Base-by-base conservation (phyloP, 305 asterid genomes). In the Fraxinus dipetala region DNA sequence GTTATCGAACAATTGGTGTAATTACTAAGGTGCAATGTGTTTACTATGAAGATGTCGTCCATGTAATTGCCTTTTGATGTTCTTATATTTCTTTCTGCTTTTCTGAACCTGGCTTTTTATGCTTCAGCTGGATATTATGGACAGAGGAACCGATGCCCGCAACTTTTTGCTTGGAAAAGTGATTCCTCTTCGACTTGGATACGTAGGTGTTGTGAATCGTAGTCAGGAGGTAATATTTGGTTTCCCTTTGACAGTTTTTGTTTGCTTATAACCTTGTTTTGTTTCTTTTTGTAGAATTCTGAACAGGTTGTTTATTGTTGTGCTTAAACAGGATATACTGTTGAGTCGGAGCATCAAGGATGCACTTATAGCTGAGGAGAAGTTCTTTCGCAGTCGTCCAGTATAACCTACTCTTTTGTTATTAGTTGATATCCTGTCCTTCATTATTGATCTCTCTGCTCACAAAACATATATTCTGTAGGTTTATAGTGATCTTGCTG, bases 131-230 rank as follows among this genome's bases (percentile, higher is more conserved):
- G 89, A 87, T 75, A 82, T 87, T 48, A 87, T 87, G 89, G 89
- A 87, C 82, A 78, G 73, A 75, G 90, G 90, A 18, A 87, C 90
- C 9, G 86, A 87, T 48, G 88, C 88, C 20, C 78, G 83, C 26
- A 83, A 80, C 38, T 80, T 87, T 81, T 61, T 87, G 78, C 88
- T 87, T 78, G 89, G 88, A 32, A 87, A 80, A 85, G 85, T 80
- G 32, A 63, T 87, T 77, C 90, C 86, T 32, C 90, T 87, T 76
- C 85, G 84, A 24, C 77, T 87, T 28, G 90, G 90, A 16, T 85
- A 82, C 59, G 78, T 87, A 18, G 90, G 88, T 76, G 88, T 87
- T 18, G 85, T 87, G 20, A 87, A 87, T 76, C 90, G 90, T 74
- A 59, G 88, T 77, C 88, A 87, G 77, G 84, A 83, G 90, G 90